Conservation (phyloP, 1,139 yeast species). For the Geotrichum carabidarum region DNA sequence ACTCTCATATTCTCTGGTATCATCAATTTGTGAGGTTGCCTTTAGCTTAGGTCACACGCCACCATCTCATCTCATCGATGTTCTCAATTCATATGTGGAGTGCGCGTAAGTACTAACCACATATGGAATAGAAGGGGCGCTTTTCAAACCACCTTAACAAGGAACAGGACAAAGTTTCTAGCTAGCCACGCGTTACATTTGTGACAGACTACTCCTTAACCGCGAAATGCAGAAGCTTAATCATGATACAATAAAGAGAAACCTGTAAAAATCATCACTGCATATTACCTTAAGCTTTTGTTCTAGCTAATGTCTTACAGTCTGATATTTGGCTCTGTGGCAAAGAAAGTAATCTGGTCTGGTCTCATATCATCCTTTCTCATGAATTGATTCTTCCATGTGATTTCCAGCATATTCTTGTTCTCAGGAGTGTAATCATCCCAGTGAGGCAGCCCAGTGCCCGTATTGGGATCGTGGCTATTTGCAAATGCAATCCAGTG, state of each 20-base stretch:
- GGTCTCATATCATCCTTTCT: slow-evolving; percentile 7
- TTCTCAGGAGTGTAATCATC: slow-evolving; percentile 35
- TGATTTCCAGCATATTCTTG: slow-evolving; percentile 7
- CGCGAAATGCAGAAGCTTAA: not conserved
- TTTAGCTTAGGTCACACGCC: no score
- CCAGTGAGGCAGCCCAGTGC: slow-evolving; percentile 18
- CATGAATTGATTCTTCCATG: not conserved
- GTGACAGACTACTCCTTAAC: not conserved
- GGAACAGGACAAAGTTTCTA: no score
- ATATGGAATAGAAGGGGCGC: no score
- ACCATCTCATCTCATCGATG: no score
- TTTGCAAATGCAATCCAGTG: slow-evolving; percentile 26
- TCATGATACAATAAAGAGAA: not conserved
- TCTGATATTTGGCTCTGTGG: not conserved
- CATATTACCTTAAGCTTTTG: not conserved
- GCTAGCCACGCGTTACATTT: no score
- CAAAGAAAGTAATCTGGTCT: not conserved
- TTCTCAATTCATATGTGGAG: no score
- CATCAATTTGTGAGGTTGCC: no score
- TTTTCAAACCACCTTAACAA: no score
- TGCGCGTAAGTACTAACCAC: no score
- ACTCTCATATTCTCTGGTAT: no score
- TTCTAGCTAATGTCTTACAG: not conserved
- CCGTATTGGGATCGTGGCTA: slow-evolving; percentile 22
- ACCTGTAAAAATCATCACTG: not conserved